phyloP scores from a whole-genome alignment of 495 filamentous ascomycete genomes.

The Lindgomyces ingoldianus region DNA sequence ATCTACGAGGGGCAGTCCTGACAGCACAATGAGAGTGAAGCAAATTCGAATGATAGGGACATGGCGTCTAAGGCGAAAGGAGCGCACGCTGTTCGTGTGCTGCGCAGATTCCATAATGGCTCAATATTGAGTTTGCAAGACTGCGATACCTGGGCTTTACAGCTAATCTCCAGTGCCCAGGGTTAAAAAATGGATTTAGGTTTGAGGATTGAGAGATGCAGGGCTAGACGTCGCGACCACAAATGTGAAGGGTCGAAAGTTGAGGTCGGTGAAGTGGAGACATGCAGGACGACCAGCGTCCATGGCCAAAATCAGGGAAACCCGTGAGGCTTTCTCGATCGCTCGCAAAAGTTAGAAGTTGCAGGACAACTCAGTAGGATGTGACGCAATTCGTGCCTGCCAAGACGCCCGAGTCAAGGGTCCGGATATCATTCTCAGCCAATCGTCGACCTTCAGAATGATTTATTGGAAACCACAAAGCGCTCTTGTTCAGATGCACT shows the following conservation, averaged over 20 bases:
- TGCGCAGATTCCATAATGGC: background rate
- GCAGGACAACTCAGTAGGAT: background rate
- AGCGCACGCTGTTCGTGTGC: background rate
- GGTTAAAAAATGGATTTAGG: background rate
- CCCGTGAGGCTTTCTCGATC: conserved; percentile 7
- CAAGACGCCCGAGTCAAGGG: conserved; percentile 12
- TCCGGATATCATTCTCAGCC: background rate
- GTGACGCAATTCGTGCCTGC: conserved; percentile 23
- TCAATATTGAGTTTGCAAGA: background rate
- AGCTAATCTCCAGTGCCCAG: no score
- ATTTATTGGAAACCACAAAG: background rate
- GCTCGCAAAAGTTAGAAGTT: conserved; percentile 10
- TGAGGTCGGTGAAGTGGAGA: conserved; percentile 1
- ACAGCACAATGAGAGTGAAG: conserved; percentile 8
- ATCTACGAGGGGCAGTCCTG: conserved; percentile 20
- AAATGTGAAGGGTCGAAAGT: background rate
- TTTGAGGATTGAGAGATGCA: background rate
- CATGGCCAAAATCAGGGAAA: conserved; percentile 8
- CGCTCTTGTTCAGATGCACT: no score
- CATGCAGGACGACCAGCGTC: background rate
- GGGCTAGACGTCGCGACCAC: background rate
- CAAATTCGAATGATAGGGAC: conserved; percentile 13
- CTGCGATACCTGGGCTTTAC: background rate
- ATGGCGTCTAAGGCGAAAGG: background rate
- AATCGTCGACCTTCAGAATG: conserved; percentile 13